Base-by-base conservation (phyloP, 75 land plant species). In the Sequoiadendron giganteum region DNA sequence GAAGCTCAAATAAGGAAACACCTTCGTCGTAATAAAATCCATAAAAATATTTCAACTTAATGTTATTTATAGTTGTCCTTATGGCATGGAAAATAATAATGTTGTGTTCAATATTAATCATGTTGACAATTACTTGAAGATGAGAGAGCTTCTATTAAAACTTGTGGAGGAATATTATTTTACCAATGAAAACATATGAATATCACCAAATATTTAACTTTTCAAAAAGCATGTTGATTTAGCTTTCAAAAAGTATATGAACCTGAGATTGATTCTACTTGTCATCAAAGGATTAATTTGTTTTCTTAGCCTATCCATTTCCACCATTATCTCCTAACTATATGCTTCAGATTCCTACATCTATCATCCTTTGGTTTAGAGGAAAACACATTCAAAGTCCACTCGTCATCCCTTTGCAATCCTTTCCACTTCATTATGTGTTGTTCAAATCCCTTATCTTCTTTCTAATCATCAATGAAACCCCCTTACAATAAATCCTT, bases 361-460 rank as follows among this genome's bases (percentile, higher is more conserved):
- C 45, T 43, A 4, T 81, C 92, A 55, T 90, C 93, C 89, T 95
- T 92, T 30, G 93, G 96, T 82, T 95, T 95, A 18, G 94, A 92
- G 86, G 93, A 95, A 86, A 92, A 91, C 45, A 92, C 95, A 90
- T 95, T 95, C 96, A 95, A 95, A 85, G 92, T 94, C 90, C 93
- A 93, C 36, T 92, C 79, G 30, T 93, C 95, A 16, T 92, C 93
- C 1, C 84, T 89, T 28, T 89, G 90, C 61, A 92, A 87, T 13
- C 93, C 96, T 81, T 93, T 93, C 56, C 92, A 94, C 49, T 34
- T 93, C 88, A 87, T 88, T 89, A n/a, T 90, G 91, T 90, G 90
- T 89, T 15, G 68, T 89, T 70, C 34, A 30, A 78, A 85, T 48
- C 54, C 89, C 86, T 91, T 89, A 87, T 93, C 94, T 84, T 95